A percentile compares a stretch with the other conserved stretches of the same genome.
phyloP scores from a whole-genome alignment of 2,329 filamentous ascomycete species.

The Cercospora brassicicola region DNA sequence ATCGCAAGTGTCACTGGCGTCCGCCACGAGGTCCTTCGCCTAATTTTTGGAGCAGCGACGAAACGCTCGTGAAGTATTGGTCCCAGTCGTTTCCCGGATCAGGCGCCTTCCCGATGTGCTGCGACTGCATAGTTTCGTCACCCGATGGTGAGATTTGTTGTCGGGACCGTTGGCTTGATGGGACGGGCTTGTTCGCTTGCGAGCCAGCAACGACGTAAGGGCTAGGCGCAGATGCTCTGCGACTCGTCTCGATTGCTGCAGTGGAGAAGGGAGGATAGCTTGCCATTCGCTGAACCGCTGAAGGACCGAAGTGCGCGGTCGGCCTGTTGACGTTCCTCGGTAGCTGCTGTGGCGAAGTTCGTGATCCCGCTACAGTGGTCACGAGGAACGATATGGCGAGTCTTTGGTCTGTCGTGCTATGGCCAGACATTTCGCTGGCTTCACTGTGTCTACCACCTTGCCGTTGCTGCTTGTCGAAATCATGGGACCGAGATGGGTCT shows the following conservation, averaged over 20 bases:
- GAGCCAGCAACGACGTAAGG: not conserved
- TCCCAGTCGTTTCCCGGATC: not conserved
- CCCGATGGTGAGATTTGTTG: not conserved
- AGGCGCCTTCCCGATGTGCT: not conserved
- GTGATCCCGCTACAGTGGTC: not conserved
- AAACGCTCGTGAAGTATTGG: conserved; percentile 3
- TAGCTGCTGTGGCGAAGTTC: not conserved
- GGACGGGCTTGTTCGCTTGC: not conserved
- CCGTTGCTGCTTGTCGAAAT: not conserved
- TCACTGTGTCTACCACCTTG: too few relatives aligned
- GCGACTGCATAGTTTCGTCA: not conserved
- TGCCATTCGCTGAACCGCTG: not conserved
- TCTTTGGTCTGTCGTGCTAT: not conserved
- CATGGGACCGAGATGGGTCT: not conserved
- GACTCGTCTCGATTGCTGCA: not conserved
- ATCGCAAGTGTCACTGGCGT: not conserved
- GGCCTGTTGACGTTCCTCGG: not conserved
- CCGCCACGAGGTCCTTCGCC: not conserved
- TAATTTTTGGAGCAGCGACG: not conserved
- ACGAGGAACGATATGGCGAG: not conserved
- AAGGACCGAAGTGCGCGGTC: not conserved
- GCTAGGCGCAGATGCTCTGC: not conserved
- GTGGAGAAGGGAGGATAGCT: not conserved
- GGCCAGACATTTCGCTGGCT: not conserved
- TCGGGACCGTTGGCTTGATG: not conserved